These are phyloP conservation scores for Rhodotorula graminis DNA, from an alignment of 768 basidiomycete genomes.

Conservation along the genomic window DNA sequence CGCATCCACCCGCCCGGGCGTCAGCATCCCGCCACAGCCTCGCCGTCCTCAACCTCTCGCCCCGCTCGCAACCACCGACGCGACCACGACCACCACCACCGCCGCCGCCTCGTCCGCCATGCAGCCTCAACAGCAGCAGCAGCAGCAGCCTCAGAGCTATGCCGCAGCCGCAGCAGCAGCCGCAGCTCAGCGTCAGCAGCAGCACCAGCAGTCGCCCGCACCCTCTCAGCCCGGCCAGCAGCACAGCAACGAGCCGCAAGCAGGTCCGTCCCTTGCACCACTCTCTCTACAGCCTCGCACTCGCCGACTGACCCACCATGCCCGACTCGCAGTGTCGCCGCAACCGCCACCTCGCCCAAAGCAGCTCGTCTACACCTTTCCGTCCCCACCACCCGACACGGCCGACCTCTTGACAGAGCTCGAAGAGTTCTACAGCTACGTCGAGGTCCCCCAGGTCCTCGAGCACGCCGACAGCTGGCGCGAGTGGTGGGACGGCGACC, in stretches of 20 bases:
- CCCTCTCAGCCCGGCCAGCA: too few species aligned
- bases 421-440: slow-evolving; percentile 96
- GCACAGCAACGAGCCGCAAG: neutral
- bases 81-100: neutral
- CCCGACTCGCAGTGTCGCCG: neutral
- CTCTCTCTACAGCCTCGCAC: too few species aligned
- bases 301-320: neutral
- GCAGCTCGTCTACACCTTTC: slow-evolving; percentile 38
- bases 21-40: slow-evolving; percentile 1
- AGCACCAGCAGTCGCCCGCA: neutral
- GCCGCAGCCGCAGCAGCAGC: neutral
- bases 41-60: neutral
- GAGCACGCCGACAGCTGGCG: slow-evolving; percentile 37
- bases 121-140: neutral
- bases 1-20: neutral
- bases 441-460: slow-evolving; percentile 82
- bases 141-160: slow-evolving; percentile 2
- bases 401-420: slow-evolving; percentile 94
- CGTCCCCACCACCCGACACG: slow-evolving; percentile 57
- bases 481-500: slow-evolving; percentile 25
- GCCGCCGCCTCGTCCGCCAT: neutral
- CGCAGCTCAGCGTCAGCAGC: neutral
- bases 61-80: neutral
- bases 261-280: neutral
- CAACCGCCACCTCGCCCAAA: slow-evolving; percentile 18